phyloP scores from a whole-genome alignment of 2,329 filamentous ascomycete species.

The Fusarium lateritium region DNA sequence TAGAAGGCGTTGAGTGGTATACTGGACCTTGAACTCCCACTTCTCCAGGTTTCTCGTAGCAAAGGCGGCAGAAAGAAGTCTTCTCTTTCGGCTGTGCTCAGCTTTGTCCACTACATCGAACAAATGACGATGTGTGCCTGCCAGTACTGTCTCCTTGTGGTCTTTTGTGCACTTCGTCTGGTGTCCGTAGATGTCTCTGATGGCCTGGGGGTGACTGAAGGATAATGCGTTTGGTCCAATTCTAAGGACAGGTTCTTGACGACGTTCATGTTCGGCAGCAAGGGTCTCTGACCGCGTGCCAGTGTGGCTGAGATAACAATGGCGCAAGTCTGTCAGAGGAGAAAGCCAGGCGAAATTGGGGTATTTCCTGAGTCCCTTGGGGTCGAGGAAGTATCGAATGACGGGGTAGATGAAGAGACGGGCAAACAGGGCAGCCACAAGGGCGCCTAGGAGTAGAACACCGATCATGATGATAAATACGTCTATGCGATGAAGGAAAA shows the following conservation, averaged over 20 bases:
- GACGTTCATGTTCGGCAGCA: conserved; percentile 61
- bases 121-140: conserved; percentile 65
- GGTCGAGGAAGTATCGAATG: conserved; percentile 53
- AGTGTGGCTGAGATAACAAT: conserved; percentile 41
- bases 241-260: conserved; percentile 50
- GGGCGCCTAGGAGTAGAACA: conserved; percentile 18
- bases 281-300: conserved; percentile 61
- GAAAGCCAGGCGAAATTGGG: conserved; percentile 39
- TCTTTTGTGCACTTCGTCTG: conserved; percentile 66
- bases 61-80: conserved; percentile 65
- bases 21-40: conserved; percentile 70
- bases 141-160: conserved; percentile 58
- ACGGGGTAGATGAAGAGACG: conserved; percentile 40
- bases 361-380: conserved; percentile 49
- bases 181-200: conserved; percentile 59
- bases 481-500: no score
- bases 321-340: conserved; percentile 42
- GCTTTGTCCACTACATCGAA: conserved; percentile 66
- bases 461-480: neutral
- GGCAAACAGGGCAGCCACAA: conserved; percentile 8
- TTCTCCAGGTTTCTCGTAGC: conserved; percentile 67
- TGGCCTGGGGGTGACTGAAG: conserved; percentile 39
- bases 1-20: conserved; percentile 64
- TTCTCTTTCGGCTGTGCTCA: conserved; percentile 66
- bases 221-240: conserved; percentile 49